Evolutionary conservation across 495 filamentous ascomycete genomes (phyloP).

Genomic region (Aspergillus olivimuriae): DNA sequence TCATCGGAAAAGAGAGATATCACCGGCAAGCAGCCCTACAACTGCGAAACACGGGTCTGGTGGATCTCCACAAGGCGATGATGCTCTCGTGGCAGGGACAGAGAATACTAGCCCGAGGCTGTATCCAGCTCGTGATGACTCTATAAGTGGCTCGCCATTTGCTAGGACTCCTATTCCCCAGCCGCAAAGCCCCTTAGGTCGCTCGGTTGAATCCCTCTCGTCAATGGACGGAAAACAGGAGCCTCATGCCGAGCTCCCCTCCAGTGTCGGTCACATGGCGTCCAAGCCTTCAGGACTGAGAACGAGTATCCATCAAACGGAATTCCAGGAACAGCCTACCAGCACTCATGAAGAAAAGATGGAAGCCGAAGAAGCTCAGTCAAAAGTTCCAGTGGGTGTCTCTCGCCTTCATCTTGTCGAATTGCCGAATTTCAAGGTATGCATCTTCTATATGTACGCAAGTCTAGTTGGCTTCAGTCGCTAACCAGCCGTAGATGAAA

Average conservation of each 20-base stretch:
- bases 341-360: slow-evolving; percentile 7
- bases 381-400: slow-evolving; percentile 62
- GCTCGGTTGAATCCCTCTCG: slow-evolving; percentile 26
- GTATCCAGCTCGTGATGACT: slow-evolving; percentile 28
- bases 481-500: slow-evolving; percentile 91
- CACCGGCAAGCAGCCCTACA: slow-evolving; percentile 14
- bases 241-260: slow-evolving; percentile 17
- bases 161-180: slow-evolving; percentile 27
- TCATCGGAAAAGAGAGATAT: slow-evolving; percentile 22
- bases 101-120: slow-evolving; percentile 18
- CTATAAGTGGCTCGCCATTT: slow-evolving; percentile 41
- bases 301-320: slow-evolving; percentile 21
- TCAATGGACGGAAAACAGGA: slow-evolving; percentile 25
- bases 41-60: slow-evolving; percentile 17
- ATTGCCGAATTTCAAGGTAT: slow-evolving; percentile 44
- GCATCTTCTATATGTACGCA: background rate
- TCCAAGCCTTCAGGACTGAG: slow-evolving; percentile 29
- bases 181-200: slow-evolving; percentile 26
- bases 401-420: slow-evolving; percentile 63
- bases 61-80: slow-evolving; percentile 14
- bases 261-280: slow-evolving; percentile 7
- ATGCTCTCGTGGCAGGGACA: slow-evolving; percentile 13
- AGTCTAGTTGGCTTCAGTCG: too few species aligned
- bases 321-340: slow-evolving; percentile 12
- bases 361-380: slow-evolving; percentile 13